Base-by-base conservation (phyloP, 2,329 filamentous ascomycete species). In the Venturia aucupariae region DNA sequence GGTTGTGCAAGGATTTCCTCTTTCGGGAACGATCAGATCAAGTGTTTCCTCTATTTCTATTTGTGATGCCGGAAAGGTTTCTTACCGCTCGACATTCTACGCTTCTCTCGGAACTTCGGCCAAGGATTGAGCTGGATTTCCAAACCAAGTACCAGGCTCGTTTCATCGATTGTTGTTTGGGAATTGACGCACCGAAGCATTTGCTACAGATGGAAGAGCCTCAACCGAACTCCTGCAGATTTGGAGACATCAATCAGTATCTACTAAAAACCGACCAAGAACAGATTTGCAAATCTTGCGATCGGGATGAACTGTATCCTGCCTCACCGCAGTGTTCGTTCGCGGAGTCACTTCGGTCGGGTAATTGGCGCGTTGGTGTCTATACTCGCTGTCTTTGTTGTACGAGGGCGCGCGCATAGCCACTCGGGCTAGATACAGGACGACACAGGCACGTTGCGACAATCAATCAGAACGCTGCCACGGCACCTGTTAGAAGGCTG, bases 41-140 rank as follows among this genome's bases (percentile, higher is more conserved):
- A 35, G 13, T 57, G 51, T 35, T 57, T 57, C 51, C 24, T 57
- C 7, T 57, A 57, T 57, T 57, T 57, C 51, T 57, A 57, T 57
- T 57, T 35, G 6, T 57, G 51, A 35, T 10, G 35, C 51, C 51
- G 51, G 51, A 57, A n/a, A 32, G 51, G 51, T 35, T 35, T 57
- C 51, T 57, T 57, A 35, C 51, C 51, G 51, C 8, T 35, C 30
- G 17, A 17, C 30, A 10, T 57, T 57, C 27, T 51, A 13, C 46
- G 24, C 46, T 51, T 24, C 46, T 51, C 46, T 51, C 17, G 30
- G 51, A 57, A 35, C 51, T n/a, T n/a, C 51, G 30, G 19, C 30
- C 51, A 38, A 57, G 51, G 51, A 57, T 4, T 22, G 51, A 57
- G 51, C 10, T 35, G 30, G 51, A 32, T 57, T 57, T n/a, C 35